Evolutionary conservation across 2,329 filamentous ascomycete genomes (phyloP).

Genomic region (Hymenotorrendiella dingleyae): DNA sequence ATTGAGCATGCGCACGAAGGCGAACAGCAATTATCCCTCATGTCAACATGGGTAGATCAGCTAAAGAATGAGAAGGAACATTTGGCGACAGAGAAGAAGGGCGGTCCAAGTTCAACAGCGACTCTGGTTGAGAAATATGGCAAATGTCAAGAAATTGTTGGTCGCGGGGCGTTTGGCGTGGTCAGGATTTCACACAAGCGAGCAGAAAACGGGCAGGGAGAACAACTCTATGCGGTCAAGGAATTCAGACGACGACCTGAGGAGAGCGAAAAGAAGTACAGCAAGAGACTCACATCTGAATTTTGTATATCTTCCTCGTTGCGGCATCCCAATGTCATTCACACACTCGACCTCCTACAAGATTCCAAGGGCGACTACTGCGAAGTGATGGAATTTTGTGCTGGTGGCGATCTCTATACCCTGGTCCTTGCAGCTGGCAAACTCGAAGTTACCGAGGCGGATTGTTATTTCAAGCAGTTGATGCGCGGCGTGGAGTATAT

Average conservation of each 20-base stretch:
- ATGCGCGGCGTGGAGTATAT: conserved; percentile 99
- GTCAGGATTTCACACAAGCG: conserved; percentile 97
- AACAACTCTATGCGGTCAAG: conserved; percentile 95
- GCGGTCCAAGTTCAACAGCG: conserved; percentile 64
- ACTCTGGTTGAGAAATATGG: conserved; percentile 95
- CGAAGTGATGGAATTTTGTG: conserved; percentile 99
- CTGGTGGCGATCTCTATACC: conserved; percentile 91
- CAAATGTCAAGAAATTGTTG: conserved; percentile 95
- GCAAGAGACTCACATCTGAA: conserved; percentile 92
- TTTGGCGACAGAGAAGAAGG: conserved; percentile 69
- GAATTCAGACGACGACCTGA: conserved; percentile 93
- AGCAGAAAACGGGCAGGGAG: conserved; percentile 69
- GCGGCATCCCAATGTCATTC: conserved; percentile 95
- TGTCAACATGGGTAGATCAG: conserved; percentile 94
- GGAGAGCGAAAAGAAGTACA: conserved; percentile 95
- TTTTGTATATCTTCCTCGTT: conserved; percentile 98
- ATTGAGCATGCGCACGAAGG: conserved; percentile 50
- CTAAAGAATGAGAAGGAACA: conserved; percentile 81
- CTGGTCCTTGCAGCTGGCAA: conserved; percentile 87
- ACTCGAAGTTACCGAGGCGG: conserved; percentile 85
- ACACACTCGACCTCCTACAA: conserved; percentile 90
- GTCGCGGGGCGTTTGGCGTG: conserved; percentile 93
- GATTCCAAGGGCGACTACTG: conserved; percentile 97
- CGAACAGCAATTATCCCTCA: conserved; percentile 81
- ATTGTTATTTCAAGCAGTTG: conserved; percentile 98